Conservation (phyloP, 805 yeast species). For the Hanseniaspora guilliermondii region DNA sequence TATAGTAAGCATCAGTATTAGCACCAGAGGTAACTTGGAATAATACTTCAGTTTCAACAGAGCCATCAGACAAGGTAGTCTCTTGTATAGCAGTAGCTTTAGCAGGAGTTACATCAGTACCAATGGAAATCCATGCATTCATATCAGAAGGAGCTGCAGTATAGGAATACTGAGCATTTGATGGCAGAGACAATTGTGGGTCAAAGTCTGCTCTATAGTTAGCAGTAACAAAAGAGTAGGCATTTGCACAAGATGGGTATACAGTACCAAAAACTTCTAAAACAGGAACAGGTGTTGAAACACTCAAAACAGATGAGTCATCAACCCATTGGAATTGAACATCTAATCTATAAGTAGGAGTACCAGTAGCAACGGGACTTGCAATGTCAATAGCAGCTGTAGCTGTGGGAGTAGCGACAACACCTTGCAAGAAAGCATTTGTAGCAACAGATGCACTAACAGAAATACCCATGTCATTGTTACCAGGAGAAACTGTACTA, state of each 20-base stretch:
- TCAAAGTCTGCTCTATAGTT: slow-evolving; percentile 3
- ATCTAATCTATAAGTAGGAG: neutral
- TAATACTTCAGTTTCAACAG: slow-evolving; percentile 15
- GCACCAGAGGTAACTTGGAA: neutral
- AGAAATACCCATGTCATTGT: slow-evolving; percentile 3
- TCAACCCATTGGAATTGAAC: slow-evolving; percentile 7
- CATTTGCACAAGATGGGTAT: slow-evolving; percentile 7
- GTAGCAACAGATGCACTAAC: slow-evolving; percentile 7
- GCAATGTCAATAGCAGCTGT: neutral
- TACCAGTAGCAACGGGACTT: neutral
- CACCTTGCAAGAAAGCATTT: slow-evolving; percentile 2
- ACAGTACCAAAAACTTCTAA: slow-evolving; percentile 7
- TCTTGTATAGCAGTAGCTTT: slow-evolving; percentile 4
- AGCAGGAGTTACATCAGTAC: slow-evolving; percentile 19
- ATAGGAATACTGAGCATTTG: slow-evolving; percentile 9
- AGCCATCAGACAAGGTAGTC: slow-evolving; percentile 14
- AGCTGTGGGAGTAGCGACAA: neutral
- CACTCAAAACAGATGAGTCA: neutral
- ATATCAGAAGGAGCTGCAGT: slow-evolving; percentile 10
- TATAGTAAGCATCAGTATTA: slow-evolving; percentile 8
- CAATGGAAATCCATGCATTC: slow-evolving; percentile 18
- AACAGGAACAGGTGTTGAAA: slow-evolving; percentile 1
- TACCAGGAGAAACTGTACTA: slow-evolving; percentile 7
- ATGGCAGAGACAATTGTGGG: neutral
- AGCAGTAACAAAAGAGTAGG: slow-evolving; percentile 8